phyloP scores from a whole-genome alignment of 2,329 filamentous ascomycete species.

The Aspergillus sp. region DNA sequence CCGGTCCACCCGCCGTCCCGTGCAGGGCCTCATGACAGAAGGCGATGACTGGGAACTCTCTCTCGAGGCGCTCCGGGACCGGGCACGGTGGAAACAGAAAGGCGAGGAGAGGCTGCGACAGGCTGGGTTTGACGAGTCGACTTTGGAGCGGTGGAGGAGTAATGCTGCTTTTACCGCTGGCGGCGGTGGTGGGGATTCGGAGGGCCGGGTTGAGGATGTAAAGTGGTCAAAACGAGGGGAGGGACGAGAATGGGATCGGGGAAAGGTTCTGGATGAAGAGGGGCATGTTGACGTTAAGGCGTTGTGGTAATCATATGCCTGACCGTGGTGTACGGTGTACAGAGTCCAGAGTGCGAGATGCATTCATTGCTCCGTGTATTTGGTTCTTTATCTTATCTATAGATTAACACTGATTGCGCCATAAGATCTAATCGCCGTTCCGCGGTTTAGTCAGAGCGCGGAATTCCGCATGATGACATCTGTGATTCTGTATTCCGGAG shows the following conservation, averaged over 20 bases:
- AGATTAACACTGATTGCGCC: not conserved
- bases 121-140: slow-evolving; percentile 69
- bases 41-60: slow-evolving; percentile 71
- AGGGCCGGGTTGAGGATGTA: slow-evolving; percentile 60
- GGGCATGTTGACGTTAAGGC: slow-evolving; percentile 46
- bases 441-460: slow-evolving; percentile 19
- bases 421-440: slow-evolving; percentile 4
- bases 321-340: not conserved
- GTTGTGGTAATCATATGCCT: slow-evolving; percentile 34
- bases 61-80: slow-evolving; percentile 68
- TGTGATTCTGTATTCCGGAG: not conserved
- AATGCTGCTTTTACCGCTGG: slow-evolving; percentile 46
- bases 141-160: slow-evolving; percentile 64
- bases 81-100: slow-evolving; percentile 66
- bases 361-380: not conserved
- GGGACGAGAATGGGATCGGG: slow-evolving; percentile 58
- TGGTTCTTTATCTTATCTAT: no score
- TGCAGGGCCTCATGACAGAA: slow-evolving; percentile 37
- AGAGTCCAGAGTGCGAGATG: not conserved
- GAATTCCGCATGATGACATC: slow-evolving; percentile 8
- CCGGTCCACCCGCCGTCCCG: slow-evolving; percentile 35
- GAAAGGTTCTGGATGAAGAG: slow-evolving; percentile 51
- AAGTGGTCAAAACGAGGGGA: slow-evolving; percentile 66
- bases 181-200: slow-evolving; percentile 23
- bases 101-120: slow-evolving; percentile 67